Evolutionary conservation across 768 basidiomycete species (phyloP).

Genomic region (Agrocybe praecox): DNA sequence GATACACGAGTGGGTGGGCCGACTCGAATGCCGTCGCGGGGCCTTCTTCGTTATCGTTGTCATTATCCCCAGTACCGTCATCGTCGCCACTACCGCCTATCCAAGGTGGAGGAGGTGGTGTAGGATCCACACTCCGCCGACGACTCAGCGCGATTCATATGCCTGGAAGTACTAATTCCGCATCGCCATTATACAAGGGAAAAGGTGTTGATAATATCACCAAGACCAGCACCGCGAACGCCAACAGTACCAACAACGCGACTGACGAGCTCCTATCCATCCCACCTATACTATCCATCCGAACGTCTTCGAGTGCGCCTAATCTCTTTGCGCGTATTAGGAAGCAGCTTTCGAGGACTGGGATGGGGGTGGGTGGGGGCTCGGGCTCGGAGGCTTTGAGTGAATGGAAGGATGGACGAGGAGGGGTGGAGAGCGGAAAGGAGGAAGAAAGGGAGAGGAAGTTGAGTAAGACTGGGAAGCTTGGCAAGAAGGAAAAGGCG

Average conservation of each 20-base stretch:
- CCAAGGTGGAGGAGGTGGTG: neutral
- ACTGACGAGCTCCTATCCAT: neutral
- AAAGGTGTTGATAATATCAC: too few species aligned
- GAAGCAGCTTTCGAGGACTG: constrained; percentile 10
- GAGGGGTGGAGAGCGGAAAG: too few species aligned
- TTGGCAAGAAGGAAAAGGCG: too few species aligned
- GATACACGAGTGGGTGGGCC: neutral
- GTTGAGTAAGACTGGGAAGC: too few species aligned
- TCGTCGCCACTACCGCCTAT: too few species aligned
- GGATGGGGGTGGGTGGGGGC: neutral
- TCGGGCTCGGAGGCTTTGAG: too few species aligned
- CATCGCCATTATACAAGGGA: neutral
- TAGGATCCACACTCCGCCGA: neutral
- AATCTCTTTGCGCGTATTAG: constrained; percentile 10
- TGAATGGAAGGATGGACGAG: too few species aligned
- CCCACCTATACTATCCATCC: neutral
- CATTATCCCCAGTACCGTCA: too few species aligned
- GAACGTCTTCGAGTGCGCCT: neutral
- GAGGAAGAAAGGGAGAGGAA: too few species aligned
- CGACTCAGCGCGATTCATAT: neutral
- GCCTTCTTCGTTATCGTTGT: neutral
- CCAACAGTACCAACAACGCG: too few species aligned
- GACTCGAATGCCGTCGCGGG: neutral
- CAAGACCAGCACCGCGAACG: too few species aligned
- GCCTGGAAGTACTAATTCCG: neutral